These are phyloP conservation scores for Marchantia polymorpha DNA, from an alignment of 225 moss, liverwort and hornwort genomes.

Conservation along the genomic window DNA sequence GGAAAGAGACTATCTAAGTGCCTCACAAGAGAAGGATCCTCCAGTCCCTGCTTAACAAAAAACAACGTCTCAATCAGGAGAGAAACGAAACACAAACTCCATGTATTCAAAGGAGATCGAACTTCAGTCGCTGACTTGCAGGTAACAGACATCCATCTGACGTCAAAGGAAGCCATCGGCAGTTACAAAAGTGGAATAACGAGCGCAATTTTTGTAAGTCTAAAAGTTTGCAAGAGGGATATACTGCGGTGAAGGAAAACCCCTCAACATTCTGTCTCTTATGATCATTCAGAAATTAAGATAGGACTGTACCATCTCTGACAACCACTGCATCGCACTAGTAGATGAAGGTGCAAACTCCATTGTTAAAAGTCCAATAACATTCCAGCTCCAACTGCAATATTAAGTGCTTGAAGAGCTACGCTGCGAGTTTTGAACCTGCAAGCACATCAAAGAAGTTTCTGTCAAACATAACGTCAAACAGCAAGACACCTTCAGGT, in stretches of 20 bases:
- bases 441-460: not conserved
- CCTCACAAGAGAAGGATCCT: slow-evolving; percentile 28
- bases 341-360: slow-evolving; percentile 32
- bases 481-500: not conserved
- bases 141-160: no score
- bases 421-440: not conserved
- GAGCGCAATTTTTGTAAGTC: no score
- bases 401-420: not conserved
- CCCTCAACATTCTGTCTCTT: no score
- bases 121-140: no score
- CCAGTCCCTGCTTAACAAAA: slow-evolving; percentile 22
- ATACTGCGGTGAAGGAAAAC: no score
- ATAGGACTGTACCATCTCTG: slow-evolving; percentile 49
- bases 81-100: no score
- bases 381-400: not conserved
- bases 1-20: slow-evolving; percentile 25
- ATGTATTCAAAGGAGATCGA: no score
- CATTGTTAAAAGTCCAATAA: slow-evolving; percentile 19
- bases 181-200: no score
- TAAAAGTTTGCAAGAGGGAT: no score
- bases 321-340: slow-evolving; percentile 63
- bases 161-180: no score
- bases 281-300: not conserved
- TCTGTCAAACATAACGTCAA: not conserved
- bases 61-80: not conserved